phyloP scores from a whole-genome alignment of 768 basidiomycete species.

The Ramaria sp. region DNA sequence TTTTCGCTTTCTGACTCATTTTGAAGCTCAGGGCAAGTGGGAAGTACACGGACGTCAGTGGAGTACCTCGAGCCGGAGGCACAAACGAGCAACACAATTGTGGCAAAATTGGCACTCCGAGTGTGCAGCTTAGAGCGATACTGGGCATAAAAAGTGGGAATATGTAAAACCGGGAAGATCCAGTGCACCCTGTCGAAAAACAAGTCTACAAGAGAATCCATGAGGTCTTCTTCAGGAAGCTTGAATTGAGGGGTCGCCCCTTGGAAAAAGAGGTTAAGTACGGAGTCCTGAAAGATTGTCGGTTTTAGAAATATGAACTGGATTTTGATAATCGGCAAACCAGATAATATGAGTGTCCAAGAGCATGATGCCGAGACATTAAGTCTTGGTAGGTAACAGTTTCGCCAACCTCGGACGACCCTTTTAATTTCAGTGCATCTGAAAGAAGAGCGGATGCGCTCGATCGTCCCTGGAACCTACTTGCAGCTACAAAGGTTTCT shows the following conservation, averaged over 20 bases:
- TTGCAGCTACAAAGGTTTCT: too few relatives aligned
- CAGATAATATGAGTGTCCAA: background rate
- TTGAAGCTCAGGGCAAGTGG: slow-evolving; percentile 25
- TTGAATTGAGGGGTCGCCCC: background rate
- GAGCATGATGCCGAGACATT: too few relatives aligned
- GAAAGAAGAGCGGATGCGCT: too few relatives aligned
- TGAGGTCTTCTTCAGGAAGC: slow-evolving; percentile 30
- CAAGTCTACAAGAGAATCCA: slow-evolving; percentile 38
- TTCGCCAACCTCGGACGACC: too few relatives aligned
- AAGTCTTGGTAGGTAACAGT: too few relatives aligned
- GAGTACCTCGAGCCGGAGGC: slow-evolving; percentile 18
- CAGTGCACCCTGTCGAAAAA: slow-evolving; percentile 52
- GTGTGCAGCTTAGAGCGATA: slow-evolving; percentile 56
- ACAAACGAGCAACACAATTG: too few relatives aligned
- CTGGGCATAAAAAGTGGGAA: slow-evolving; percentile 61
- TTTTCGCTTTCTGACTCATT: slow-evolving; percentile 50
- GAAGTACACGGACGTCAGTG: slow-evolving; percentile 43
- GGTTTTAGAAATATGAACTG: slow-evolving; percentile 2
- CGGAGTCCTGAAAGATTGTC: too few relatives aligned
- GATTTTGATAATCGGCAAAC: slow-evolving; percentile 12
- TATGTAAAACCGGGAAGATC: slow-evolving; percentile 57
- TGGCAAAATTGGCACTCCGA: slow-evolving; percentile 12
- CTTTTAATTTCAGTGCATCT: too few relatives aligned
- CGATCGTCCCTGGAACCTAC: too few relatives aligned
- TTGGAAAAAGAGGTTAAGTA: background rate